Conservation (phyloP, 495 filamentous ascomycete genomes). For the Xylaria cubensis region DNA sequence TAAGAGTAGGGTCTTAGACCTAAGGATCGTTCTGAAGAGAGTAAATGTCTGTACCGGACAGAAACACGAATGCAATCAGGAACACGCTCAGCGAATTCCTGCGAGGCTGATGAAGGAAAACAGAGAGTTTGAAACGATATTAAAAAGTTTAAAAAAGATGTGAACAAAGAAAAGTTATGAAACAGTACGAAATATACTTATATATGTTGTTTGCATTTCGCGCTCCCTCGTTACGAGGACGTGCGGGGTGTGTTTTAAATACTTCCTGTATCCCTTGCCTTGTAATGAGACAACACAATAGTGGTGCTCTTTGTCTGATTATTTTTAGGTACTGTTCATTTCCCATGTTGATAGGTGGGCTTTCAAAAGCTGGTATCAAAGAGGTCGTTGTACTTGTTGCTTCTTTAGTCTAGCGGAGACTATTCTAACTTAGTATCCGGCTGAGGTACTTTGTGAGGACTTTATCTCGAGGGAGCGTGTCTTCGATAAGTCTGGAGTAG, state of each 20-base stretch:
- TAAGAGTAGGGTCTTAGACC: background rate
- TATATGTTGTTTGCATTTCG: background rate
- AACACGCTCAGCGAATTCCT: background rate
- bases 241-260: constrained; percentile 22
- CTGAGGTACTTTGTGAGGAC: background rate
- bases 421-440: background rate
- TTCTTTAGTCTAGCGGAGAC: background rate
- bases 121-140: background rate
- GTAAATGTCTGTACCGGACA: constrained; percentile 26
- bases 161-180: background rate
- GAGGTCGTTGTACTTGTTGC: background rate
- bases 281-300: background rate
- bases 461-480: background rate
- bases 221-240: background rate
- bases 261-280: constrained; percentile 14
- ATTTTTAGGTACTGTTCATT: constrained; percentile 1
- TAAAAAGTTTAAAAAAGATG: background rate
- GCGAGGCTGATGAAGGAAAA: background rate
- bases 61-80: background rate
- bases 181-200: background rate
- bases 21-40: background rate
- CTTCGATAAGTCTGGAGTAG: background rate
- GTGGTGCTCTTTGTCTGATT: constrained; percentile 7
- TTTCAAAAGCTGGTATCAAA: constrained; percentile 13
- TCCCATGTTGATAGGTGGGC: background rate